Base-by-base conservation (phyloP, 2,329 filamentous ascomycete species). In the Tolypocladium ovalisporum region DNA sequence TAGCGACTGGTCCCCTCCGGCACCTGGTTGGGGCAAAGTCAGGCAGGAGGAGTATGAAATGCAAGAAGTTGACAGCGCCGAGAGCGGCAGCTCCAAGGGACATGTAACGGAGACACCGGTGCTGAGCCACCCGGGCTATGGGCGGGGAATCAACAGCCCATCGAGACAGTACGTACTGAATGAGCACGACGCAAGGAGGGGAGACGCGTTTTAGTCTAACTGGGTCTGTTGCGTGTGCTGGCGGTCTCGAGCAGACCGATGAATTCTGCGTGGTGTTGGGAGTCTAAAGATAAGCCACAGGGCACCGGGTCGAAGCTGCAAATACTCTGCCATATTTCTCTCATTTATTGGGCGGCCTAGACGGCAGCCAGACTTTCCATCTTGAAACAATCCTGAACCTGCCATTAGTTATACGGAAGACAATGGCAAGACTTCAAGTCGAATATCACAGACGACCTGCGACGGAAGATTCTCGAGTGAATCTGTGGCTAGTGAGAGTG, bases 11-110 rank as follows among this genome's bases (percentile, higher is more conserved):
- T 29, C 17, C 47, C 36, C 54, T 8, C 55, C 51, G 7, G 55
- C 60, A 7, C 57, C 62, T 3, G 71, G 62, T n/a, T 79, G 79
- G 62, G 76, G 76, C 13, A 79, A 78, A 60, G 65, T 62, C 10
- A 66, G 54, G 52, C 60, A 58, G 1, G 77, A 80, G 59, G 70
- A 71, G 4, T 82, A 79, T 56, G 80, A 83, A 68, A 67, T 82
- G 65, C 71, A 75, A 35, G 70, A 76, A 56, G 77, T 62, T 12
- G 58, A 61, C 22, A 47, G 51, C 13, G 51, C 56, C 22, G 58
- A 54, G 17, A 44, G 34, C 0, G 70, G 76, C 36, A 67, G 66
- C 51, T 52, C 57, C 22, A 56, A 54, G 29, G 60, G 55, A 8
- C 42, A 58, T 9, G 44, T 12, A 54, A 52, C 66, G 54, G 59